phyloP scores from a whole-genome alignment of 306 rosid species.

The Prunus kanzakura region DNA sequence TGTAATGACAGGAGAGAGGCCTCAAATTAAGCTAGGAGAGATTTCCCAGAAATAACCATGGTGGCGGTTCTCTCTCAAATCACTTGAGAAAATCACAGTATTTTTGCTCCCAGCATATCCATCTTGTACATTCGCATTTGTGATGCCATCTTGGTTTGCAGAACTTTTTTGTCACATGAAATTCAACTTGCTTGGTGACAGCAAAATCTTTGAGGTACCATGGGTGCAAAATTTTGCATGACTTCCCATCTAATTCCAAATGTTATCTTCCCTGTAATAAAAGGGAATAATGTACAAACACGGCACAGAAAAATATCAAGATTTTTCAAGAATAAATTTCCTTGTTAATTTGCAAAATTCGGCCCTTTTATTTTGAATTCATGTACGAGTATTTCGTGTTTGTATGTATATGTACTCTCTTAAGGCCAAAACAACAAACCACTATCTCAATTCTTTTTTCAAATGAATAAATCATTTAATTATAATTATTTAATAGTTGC shows the following conservation, averaged over 20 bases:
- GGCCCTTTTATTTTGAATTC: neutral
- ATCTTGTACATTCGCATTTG: conserved; percentile 23
- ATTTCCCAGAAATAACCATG: conserved; percentile 21
- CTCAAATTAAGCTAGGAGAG: conserved; percentile 25
- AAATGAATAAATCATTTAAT: no score
- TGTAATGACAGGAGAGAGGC: conserved; percentile 39
- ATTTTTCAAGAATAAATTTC: conserved; percentile 24
- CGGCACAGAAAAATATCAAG: neutral
- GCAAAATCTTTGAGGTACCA: conserved; percentile 10
- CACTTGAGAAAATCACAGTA: conserved; percentile 18
- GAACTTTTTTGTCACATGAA: conserved; percentile 10
- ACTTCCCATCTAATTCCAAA: neutral
- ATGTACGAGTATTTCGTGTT: no score
- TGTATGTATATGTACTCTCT: no score
- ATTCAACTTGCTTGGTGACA: neutral
- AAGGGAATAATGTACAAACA: conserved; percentile 28
- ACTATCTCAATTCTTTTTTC: no score
- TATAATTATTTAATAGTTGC: no score
- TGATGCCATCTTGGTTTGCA: conserved; percentile 21
- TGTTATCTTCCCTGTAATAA: conserved; percentile 3
- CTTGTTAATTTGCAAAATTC: neutral
- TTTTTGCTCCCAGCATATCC: conserved; percentile 28
- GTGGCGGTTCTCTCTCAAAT: conserved; percentile 20
- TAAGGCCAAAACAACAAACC: no score
- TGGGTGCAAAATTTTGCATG: conserved; percentile 28